These are phyloP conservation scores for Stephanodiscus triporus DNA, from an alignment of 108 stramenopile species.

Conservation along the genomic window DNA sequence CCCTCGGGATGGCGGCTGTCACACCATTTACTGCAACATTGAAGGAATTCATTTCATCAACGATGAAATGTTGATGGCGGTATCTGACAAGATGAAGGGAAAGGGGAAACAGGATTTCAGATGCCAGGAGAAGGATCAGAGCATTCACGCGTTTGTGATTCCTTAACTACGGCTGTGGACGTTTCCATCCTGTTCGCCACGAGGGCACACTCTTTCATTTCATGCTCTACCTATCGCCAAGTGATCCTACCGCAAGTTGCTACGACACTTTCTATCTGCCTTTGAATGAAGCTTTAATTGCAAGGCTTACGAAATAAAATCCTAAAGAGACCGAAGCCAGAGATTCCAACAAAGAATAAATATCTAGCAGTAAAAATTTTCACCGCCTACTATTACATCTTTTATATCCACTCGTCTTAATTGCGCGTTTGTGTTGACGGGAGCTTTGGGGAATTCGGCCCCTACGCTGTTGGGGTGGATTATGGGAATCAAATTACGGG, in stretches of 20 bases:
- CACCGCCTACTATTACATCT: too few relatives aligned
- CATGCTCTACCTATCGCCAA: too few relatives aligned
- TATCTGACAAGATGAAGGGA: slow-evolving; percentile 80
- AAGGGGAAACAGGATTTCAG: slow-evolving; percentile 56
- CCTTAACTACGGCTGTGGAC: slow-evolving; percentile 39
- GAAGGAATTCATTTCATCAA: slow-evolving; percentile 79
- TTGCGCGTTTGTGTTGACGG: slow-evolving; percentile 84
- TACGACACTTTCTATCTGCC: too few relatives aligned
- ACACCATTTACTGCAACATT: slow-evolving; percentile 77
- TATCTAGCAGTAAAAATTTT: too few relatives aligned
- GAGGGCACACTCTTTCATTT: too few relatives aligned
- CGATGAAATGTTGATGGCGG: slow-evolving; percentile 70
- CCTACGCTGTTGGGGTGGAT: slow-evolving; percentile 68
- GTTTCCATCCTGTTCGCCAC: too few relatives aligned
- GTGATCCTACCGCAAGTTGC: too few relatives aligned
- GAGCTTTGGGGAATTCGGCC: slow-evolving; percentile 79
- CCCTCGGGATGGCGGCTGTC: slow-evolving; percentile 58
- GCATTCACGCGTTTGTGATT: slow-evolving; percentile 71
- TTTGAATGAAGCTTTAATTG: too few relatives aligned
- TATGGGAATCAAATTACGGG: slow-evolving; percentile 53
- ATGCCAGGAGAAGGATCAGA: slow-evolving; percentile 79
- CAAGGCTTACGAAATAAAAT: too few relatives aligned
- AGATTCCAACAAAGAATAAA: too few relatives aligned
- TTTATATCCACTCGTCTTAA: too few relatives aligned
- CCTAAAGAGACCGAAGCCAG: too few relatives aligned